Percentiles rank a stretch among this genome's conserved stretches.
Conservation (phyloP, 2,329 filamentous ascomycete species). For the Penicillium sp. region DNA sequence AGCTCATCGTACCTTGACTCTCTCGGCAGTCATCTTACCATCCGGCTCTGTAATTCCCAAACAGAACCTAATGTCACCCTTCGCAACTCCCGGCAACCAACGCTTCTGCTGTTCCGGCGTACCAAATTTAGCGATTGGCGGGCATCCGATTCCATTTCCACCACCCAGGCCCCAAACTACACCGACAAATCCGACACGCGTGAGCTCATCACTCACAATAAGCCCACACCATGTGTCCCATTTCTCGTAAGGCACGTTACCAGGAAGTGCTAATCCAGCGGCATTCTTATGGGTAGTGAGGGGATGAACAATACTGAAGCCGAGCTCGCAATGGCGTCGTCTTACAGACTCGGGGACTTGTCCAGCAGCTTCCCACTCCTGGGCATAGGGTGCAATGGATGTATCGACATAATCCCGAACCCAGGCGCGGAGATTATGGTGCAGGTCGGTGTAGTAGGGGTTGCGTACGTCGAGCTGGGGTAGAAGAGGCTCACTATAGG, state of each 20-base stretch:
- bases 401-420: constrained; percentile 60
- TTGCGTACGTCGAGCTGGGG: constrained; percentile 44
- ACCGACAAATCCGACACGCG: constrained; percentile 56
- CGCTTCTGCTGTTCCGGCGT: constrained; percentile 57
- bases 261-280: constrained; percentile 42
- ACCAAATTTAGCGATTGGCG: constrained; percentile 63
- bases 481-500: constrained; percentile 45
- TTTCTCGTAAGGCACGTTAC: constrained; percentile 47
- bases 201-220: constrained; percentile 56
- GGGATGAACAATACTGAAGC: constrained; percentile 39
- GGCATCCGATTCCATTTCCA: constrained; percentile 61
- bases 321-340: constrained; percentile 39
- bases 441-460: constrained; percentile 63
- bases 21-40: constrained; percentile 36
- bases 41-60: constrained; percentile 65
- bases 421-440: constrained; percentile 56
- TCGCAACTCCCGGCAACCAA: constrained; percentile 60
- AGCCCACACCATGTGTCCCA: constrained; percentile 59
- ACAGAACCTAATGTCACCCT: constrained; percentile 60
- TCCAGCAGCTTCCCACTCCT: constrained; percentile 63
- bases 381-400: constrained; percentile 56
- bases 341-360: constrained; percentile 49
- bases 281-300: constrained; percentile 40
- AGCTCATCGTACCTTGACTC: not conserved
- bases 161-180: constrained; percentile 59